These are phyloP conservation scores for Erodium texanum DNA, from an alignment of 441 rosid genomes.

Conservation along the genomic window DNA sequence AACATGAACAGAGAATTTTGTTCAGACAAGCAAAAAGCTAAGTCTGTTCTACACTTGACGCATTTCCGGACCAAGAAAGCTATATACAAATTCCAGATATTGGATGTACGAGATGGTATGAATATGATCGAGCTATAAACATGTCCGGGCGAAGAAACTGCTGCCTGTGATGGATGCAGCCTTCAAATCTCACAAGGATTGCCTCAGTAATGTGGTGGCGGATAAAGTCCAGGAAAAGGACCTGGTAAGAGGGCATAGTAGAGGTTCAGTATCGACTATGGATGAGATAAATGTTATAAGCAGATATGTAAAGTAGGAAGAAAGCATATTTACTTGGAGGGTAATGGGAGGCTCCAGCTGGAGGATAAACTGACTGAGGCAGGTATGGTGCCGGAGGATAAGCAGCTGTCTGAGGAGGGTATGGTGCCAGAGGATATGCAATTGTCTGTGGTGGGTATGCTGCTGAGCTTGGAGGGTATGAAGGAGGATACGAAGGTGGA, in stretches of 20 bases:
- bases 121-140: too few species aligned
- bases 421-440: conserved; percentile 37
- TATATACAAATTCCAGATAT: too few species aligned
- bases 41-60: too few species aligned
- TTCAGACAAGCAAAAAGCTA: too few species aligned
- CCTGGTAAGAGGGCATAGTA: conserved; percentile 25
- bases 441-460: conserved; percentile 34
- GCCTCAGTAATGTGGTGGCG: conserved; percentile 35
- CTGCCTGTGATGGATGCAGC: background rate
- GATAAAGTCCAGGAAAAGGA: conserved; percentile 51
- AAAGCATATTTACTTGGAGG: conserved; percentile 27
- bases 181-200: background rate
- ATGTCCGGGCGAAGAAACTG: background rate
- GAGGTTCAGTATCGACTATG: background rate
- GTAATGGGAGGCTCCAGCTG: conserved; percentile 25
- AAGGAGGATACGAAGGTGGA: conserved; percentile 27
- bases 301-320: background rate
- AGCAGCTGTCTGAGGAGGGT: conserved; percentile 7
- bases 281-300: background rate
- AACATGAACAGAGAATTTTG: too few species aligned
- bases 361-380: conserved; percentile 23
- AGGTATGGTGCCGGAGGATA: background rate
- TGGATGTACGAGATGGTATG: too few species aligned
- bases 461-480: conserved; percentile 27
- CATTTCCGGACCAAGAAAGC: too few species aligned